Conservation (phyloP, 257 asterid genomes). For the Solanum acaule region DNA sequence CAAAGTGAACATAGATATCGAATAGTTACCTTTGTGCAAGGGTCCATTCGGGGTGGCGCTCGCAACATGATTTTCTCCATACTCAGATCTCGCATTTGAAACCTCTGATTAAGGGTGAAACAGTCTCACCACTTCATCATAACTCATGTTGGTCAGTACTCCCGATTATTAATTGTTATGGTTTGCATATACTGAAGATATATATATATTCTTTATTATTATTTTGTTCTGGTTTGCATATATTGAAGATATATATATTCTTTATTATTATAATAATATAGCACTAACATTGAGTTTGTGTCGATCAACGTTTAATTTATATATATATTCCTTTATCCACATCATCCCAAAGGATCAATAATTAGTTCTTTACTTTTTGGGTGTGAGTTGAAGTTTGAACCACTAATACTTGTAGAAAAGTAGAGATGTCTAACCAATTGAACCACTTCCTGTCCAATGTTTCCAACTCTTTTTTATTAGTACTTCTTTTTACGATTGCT, state of each 20-base stretch:
- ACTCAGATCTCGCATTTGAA: accelerated
- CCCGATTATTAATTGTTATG: not conserved
- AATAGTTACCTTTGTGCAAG: too few relatives aligned
- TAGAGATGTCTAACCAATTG: not conserved
- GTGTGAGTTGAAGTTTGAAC: not conserved
- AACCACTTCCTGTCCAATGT: not conserved
- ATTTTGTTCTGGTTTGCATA: not conserved
- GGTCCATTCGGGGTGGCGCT: accelerated
- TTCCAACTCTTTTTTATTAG: not conserved
- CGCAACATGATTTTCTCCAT: too few relatives aligned
- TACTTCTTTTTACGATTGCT: not conserved
- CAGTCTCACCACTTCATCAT: too few relatives aligned
- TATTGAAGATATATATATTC: not conserved
- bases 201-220: not conserved
- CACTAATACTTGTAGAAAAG: not conserved
- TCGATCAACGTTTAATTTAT: not conserved
- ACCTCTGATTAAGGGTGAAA: too few relatives aligned
- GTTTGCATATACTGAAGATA: not conserved
- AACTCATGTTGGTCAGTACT: too few relatives aligned
- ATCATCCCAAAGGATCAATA: not conserved
- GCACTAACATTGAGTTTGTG: not conserved
- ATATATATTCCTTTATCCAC: not conserved
- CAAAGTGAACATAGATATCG: too few relatives aligned
- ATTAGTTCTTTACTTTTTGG: not conserved
- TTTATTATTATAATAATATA: not conserved